Evolutionary conservation across 768 basidiomycete species (phyloP), one percentile per base, ranked within the genome.

Genomic region (Mrakia blollopis): DNA sequence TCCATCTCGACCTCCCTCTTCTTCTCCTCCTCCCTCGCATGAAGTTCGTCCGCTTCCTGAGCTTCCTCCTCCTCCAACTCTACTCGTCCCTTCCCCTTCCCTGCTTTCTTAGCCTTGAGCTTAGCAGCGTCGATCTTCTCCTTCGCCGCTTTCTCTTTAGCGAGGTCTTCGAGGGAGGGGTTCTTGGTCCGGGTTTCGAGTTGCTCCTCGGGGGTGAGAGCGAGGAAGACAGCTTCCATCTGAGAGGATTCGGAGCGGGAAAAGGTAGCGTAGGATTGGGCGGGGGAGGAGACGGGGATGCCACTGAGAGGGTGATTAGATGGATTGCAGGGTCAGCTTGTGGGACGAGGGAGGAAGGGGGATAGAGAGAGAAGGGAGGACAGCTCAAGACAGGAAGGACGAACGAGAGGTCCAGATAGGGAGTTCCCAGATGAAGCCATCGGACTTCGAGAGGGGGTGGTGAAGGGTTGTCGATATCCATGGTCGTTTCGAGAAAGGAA

Each of bases 201-300:
- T 41, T 74, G 77, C 14, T 70, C 67, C 0, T 74, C 73, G 2
- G 28, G 28, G 25, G 68, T 8, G 57, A 78, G 77, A 16, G 37
- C 4, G n/a, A 60, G 77, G 25, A 57, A 78, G 10, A n/a, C n/a
- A 21, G 50, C 28, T 47, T 78, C 77, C 77, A 78, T 78, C 68
- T 68, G 62, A 44, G 23, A 57, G 2, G 73, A 70, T 23, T 78
- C 77, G n/a, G 37, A 35, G 11, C 18, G n/a, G 11, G 52, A 35
- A 25, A 78, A 78, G 30, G 77, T 39, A 3, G 54, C 77, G 35
- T 74, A 78, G 28, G 63, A 57, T 47, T 65, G 50, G 23, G 76
- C 57, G 23, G 76, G 76, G 41, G 60, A 32, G 0, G 72, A 54
- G 10, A 77, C 72, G 37, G 76, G 76, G 28, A 54, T 35, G 63